Conservation (phyloP, 257 asterid genomes). For the Solanum medicagineum region DNA sequence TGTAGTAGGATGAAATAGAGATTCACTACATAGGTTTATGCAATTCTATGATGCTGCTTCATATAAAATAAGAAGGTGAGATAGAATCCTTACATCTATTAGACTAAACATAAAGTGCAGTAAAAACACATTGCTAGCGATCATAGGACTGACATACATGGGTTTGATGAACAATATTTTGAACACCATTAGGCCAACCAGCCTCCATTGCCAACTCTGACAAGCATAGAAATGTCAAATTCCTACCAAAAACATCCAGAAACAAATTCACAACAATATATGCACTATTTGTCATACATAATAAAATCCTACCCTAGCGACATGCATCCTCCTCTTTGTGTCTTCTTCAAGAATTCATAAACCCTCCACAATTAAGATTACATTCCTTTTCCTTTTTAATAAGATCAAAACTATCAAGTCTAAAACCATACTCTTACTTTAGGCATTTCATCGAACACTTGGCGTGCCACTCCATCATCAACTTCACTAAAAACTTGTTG, state of each 20-base stretch:
- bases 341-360: too few relatives aligned
- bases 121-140: not conserved
- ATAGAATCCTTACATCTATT: not conserved
- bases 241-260: too few relatives aligned
- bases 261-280: too few relatives aligned
- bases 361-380: too few relatives aligned
- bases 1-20: conserved; percentile 3
- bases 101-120: not conserved
- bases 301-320: too few relatives aligned
- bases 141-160: conserved; percentile 29
- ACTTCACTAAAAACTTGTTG: not conserved
- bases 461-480: not conserved
- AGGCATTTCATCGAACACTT: not conserved
- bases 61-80: not conserved
- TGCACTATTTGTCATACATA: too few relatives aligned
- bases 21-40: not conserved
- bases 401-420: not conserved
- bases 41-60: not conserved
- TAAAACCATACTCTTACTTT: not conserved
- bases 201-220: conserved; percentile 98
- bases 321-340: too few relatives aligned
- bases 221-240: conserved; percentile 1
- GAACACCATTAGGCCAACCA: conserved; percentile 90
- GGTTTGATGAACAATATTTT: conserved; percentile 82
- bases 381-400: not conserved